Base-by-base conservation (phyloP, 2,329 filamentous ascomycete species). In the Aspergillus awamori region DNA sequence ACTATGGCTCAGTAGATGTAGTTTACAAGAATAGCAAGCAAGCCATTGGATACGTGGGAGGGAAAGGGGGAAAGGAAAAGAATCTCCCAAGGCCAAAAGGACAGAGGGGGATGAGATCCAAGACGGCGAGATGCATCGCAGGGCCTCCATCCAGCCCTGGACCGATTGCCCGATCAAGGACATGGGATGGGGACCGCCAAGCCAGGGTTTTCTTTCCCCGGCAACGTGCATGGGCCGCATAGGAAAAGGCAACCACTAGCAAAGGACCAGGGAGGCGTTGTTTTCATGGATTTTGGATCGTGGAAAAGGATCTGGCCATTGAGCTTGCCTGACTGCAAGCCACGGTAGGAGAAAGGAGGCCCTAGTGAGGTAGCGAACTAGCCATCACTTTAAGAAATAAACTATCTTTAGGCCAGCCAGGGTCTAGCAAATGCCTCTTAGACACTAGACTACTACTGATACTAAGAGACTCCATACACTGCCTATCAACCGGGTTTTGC, bases 151-250 rank as follows among this genome's bases (percentile, higher is more conserved):
- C 39, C 39, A 43, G 15, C 39, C 39, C 17, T n/a, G 10, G 45
- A 28, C 28, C 39, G 17, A 43, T 30, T 30, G n/a, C 45, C 22
- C 15, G 26, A 43, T 52, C 33, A 20, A 20, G 38, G 26, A 13
- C 13, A 5, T 24, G 5, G 33, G n/a, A 38, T 41, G 17, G 45
- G 22, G 36, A 24, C 28, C 38, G 57, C 57, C 57, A 59, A 59
- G 57, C 24, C 47, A 39, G 30, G 45, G 57, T 30, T 45, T 24
- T 53, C 11, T 5, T 36, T 11, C 24, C 41, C 26, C 52, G 36
- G 41, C 30, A 39, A 53, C 51, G 51, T 53, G 49, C 43, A 54
- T 59, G 51, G 51, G 41, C 41, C 57, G 57, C 49, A 59, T 54
- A 41, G 49, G 30, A 26, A 47, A 59, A 59, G 57, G 57, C 57